These are phyloP conservation scores for Lentinula boryana DNA, from an alignment of 768 basidiomycete species.

Conservation along the genomic window DNA sequence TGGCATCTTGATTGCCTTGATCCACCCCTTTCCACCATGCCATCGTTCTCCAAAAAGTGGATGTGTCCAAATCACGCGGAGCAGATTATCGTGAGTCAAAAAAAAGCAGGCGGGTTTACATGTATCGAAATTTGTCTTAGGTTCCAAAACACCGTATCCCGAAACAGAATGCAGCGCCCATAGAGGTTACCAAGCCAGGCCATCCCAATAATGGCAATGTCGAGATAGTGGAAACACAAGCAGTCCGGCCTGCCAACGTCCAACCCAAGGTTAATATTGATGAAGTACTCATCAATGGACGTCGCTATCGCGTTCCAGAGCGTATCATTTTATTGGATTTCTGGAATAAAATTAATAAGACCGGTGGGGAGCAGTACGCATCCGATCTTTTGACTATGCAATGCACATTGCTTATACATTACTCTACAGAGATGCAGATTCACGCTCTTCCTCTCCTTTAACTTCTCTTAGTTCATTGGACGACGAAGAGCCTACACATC, in stretches of 20 bases:
- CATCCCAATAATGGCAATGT: constrained; percentile 91
- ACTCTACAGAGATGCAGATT: constrained; percentile 26
- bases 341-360: constrained; percentile 74
- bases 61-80: constrained; percentile 99
- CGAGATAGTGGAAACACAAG: constrained; percentile 63
- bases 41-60: constrained; percentile 88
- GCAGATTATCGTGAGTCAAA: constrained; percentile 61
- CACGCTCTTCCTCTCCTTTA: constrained; percentile 62
- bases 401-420: background rate
- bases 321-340: constrained; percentile 90
- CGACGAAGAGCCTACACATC: constrained; percentile 56
- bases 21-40: constrained; percentile 83
- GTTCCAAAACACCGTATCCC: constrained; percentile 76
- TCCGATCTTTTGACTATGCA: background rate
- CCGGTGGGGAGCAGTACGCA: constrained; percentile 28
- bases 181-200: constrained; percentile 70
- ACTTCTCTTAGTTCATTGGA: constrained; percentile 72
- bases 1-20: constrained; percentile 98
- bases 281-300: constrained; percentile 82
- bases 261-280: constrained; percentile 56
- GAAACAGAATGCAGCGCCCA: constrained; percentile 55
- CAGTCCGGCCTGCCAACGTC: constrained; percentile 27
- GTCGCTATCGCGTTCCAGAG: constrained; percentile 91
- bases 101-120: background rate
- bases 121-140: constrained; percentile 32